A percentile compares a stretch with the other conserved stretches of the same genome.
These are phyloP conservation scores for Kuraishia floccosa DNA, from an alignment of 805 yeast genomes.

Conservation along the genomic window DNA sequence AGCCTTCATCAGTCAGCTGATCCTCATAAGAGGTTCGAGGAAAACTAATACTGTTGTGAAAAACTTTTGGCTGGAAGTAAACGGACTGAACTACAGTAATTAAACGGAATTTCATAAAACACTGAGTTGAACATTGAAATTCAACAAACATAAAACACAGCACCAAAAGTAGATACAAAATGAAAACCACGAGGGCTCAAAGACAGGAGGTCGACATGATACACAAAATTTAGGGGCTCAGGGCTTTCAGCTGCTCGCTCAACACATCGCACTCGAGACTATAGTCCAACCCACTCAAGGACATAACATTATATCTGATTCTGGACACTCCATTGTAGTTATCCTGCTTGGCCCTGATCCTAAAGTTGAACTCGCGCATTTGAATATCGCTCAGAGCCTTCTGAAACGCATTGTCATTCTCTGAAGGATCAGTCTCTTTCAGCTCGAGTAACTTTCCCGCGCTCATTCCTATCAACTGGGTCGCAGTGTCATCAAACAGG, in stretches of 20 bases:
- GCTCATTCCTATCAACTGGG: constrained; percentile 47
- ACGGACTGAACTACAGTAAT: constrained; percentile 33
- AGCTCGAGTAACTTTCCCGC: constrained; percentile 45
- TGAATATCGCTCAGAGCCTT: constrained; percentile 26
- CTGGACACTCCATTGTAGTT: constrained; percentile 69
- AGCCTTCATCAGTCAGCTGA: constrained; percentile 39
- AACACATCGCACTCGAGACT: constrained; percentile 50
- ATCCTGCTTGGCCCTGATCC: constrained; percentile 77
- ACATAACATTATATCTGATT: constrained; percentile 61
- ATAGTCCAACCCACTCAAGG: constrained; percentile 40
- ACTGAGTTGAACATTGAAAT: constrained; percentile 1
- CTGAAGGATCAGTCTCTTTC: constrained; percentile 30
- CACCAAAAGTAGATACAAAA: constrained; percentile 1
- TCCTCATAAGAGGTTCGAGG: constrained; percentile 57
- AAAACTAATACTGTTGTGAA: constrained; percentile 43
- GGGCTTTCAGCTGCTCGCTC: constrained; percentile 29
- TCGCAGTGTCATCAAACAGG: constrained; percentile 78
- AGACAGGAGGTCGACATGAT: constrained; percentile 1
- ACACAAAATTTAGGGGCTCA: constrained; percentile 10
- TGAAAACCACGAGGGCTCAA: constrained; percentile 5
- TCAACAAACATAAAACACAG: constrained; percentile 2
- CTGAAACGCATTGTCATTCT: constrained; percentile 29
- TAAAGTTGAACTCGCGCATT: constrained; percentile 63
- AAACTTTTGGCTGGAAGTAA: constrained; percentile 53
- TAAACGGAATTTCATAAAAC: constrained; percentile 1